Evolutionary conservation across 2,329 filamentous ascomycete species (phyloP).

Genomic region (Orbilia quercus): DNA sequence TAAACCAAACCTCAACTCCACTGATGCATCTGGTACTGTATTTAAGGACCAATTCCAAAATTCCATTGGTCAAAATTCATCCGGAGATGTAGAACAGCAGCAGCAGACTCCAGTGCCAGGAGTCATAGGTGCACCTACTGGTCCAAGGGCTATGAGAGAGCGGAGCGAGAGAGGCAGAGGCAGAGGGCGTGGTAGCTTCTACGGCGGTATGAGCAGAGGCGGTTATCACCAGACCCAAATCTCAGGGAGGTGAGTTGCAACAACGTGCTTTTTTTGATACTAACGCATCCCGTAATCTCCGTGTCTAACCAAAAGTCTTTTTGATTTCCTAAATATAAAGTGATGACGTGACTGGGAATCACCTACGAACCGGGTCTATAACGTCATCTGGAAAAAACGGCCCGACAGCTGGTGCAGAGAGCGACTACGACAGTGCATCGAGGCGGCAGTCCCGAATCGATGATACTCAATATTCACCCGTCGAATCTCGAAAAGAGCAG

Average conservation of each 20-base stretch:
- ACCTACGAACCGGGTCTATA: conserved; percentile 46
- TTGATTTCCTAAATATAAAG: conserved; percentile 13
- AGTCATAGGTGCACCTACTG: conserved; percentile 80
- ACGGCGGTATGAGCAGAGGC: conserved; percentile 55
- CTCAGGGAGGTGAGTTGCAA: conserved; percentile 43
- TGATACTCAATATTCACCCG: conserved; percentile 40
- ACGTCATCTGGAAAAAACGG: conserved; percentile 46
- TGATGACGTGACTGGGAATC: conserved; percentile 30
- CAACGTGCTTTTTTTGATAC: not conserved
- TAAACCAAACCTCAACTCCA: conserved; percentile 26
- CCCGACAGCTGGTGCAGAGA: conserved; percentile 26
- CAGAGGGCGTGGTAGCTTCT: conserved; percentile 49
- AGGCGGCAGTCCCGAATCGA: conserved; percentile 43
- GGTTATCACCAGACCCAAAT: conserved; percentile 55
- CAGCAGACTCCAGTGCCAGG: conserved; percentile 70
- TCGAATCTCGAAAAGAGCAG: conserved; percentile 49
- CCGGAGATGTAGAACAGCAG: conserved; percentile 57
- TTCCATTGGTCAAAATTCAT: conserved; percentile 59
- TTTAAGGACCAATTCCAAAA: conserved; percentile 60
- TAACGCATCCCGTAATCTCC: not conserved
- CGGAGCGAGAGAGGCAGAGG: conserved; percentile 64
- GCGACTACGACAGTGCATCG: conserved; percentile 44
- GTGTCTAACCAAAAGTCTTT: conserved; percentile 8
- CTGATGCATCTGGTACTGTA: conserved; percentile 55
- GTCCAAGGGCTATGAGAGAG: conserved; percentile 93